Conservation (phyloP, 768 basidiomycete species). For the Leccinum rimulosum region DNA sequence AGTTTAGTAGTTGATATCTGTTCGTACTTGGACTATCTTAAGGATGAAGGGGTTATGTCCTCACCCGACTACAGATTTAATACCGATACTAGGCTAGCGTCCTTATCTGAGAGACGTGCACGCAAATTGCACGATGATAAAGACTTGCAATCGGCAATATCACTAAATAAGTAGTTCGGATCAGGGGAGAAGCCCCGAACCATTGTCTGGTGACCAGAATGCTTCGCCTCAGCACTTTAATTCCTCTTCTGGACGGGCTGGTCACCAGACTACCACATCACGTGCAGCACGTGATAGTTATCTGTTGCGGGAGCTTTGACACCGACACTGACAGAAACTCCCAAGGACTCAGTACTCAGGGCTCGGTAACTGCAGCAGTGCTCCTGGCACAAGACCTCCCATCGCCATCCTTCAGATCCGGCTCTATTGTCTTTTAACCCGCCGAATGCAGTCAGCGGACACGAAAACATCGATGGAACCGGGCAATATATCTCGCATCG, state of each 20-base stretch:
- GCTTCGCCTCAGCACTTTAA: too few species aligned
- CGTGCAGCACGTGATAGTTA: background rate
- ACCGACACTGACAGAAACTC: background rate
- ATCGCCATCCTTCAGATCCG: background rate
- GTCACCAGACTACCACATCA: too few species aligned
- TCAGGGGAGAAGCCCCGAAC: too few species aligned
- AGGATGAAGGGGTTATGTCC: too few species aligned
- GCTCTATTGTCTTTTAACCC: background rate
- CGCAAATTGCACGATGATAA: too few species aligned
- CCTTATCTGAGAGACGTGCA: too few species aligned
- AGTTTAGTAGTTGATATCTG: background rate
- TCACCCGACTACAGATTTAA: background rate
- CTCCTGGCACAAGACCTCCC: background rate
- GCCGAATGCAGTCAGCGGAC: constrained; percentile 7
- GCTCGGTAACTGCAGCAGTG: background rate
- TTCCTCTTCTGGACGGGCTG: too few species aligned
- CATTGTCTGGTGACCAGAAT: too few species aligned
- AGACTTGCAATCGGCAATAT: too few species aligned
- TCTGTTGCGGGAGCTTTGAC: background rate
- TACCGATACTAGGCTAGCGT: too few species aligned
- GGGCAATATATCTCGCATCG: constrained; percentile 39
- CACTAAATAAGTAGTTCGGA: too few species aligned
- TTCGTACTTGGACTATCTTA: background rate
- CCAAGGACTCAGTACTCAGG: background rate
- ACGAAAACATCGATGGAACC: constrained; percentile 20